phyloP scores from a whole-genome alignment of 2,329 filamentous ascomycete species.

The Alternaria arborescens region DNA sequence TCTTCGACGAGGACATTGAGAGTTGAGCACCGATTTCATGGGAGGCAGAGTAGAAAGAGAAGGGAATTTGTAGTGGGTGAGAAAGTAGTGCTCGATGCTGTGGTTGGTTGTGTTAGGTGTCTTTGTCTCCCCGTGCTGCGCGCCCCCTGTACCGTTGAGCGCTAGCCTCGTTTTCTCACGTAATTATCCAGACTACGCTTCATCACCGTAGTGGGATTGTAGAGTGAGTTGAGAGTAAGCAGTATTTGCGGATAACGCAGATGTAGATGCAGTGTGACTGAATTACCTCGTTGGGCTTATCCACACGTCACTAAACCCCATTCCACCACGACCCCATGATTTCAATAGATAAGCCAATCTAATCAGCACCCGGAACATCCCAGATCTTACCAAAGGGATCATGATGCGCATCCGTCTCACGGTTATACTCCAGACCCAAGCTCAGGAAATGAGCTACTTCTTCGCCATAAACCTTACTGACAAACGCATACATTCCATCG shows the following conservation, averaged over 20 bases:
- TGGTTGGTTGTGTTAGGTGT: no score
- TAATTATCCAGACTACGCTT: no score
- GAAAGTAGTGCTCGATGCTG: no score
- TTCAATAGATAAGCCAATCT: neutral
- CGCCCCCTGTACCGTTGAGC: no score
- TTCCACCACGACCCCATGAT: fast-evolving
- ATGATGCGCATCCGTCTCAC: constrained; percentile 57
- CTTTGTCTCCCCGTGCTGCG: no score
- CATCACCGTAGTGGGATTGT: no score
- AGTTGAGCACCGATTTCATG: no score
- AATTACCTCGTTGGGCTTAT: fast-evolving
- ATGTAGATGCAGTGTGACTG: neutral
- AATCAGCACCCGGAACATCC: constrained; percentile 24
- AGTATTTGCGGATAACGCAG: fast-evolving
- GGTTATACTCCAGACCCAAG: constrained; percentile 63
- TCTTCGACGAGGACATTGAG: neutral
- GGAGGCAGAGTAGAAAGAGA: no score
- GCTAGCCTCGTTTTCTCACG: no score
- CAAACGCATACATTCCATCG: constrained; percentile 66
- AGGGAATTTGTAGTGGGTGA: no score
- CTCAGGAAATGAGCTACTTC: constrained; percentile 59
- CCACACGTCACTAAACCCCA: neutral
- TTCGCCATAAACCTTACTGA: constrained; percentile 63
- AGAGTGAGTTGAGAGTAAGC: neutral
- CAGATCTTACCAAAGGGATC: constrained; percentile 64